Evolutionary conservation across 2,329 filamentous ascomycete genomes (phyloP), one percentile per base, ranked within the genome.

Genomic region (Plectosphaerella plurivora): DNA sequence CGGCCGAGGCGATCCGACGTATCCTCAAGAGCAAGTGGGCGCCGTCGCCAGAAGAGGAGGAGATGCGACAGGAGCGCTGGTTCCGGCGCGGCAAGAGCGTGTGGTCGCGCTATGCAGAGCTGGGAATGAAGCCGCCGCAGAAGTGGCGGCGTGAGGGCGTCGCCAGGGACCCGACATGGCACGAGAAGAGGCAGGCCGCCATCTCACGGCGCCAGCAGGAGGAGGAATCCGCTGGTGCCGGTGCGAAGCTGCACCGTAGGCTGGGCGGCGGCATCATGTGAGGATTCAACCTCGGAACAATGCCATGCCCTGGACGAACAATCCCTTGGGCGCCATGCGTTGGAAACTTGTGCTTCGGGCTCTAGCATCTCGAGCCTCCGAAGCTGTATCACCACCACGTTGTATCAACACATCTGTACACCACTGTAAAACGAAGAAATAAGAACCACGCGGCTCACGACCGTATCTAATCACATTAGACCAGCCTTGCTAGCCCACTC

Each of bases 11-110:
- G 1, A 89, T 97, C 54, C 84, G 92, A 11, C 82, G 94, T 36
- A 96, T 99, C 50, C 73, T 99, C 56, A 90, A 82, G 73, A 83
- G 82, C 66, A 91, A 89, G 55, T 94, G 89, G 86, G 70, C 71
- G 61, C 85, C 89, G 4, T 74, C 65, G 8, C 63, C 77, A 25
- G 75, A 77, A 24, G 79, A 86, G 61, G 80, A 84, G 55, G 65
- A 76, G 54, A 71, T 78, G 3, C 76, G 84, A 51, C 79, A 84
- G 63, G 69, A 73, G 59, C 73, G 84, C 22, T 88, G 84, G 84
- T 78, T 81, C 61, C 75, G 75, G 16, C 74, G 84, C 50, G 84
- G 84, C 53, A 76, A 79, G 68, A 64, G 68, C 47, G 76, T 87
- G 52, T 88, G 84, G 83, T 65, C 72, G 58, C 70, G 75, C 51